Conservation (phyloP, 495 filamentous ascomycete species). For the Parathielavia appendiculata region DNA sequence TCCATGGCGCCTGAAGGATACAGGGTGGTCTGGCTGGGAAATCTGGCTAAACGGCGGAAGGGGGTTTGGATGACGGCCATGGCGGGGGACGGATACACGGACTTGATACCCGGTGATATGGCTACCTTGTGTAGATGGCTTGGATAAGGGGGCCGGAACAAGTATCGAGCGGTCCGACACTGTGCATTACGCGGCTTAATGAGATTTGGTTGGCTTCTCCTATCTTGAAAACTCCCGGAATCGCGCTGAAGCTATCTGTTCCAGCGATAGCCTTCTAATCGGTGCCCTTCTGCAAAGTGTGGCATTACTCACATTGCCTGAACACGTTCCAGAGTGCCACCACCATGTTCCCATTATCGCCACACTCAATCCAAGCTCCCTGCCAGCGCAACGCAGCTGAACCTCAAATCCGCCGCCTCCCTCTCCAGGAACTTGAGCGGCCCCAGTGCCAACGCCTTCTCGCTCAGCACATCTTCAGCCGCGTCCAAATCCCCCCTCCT, state of each 20-base stretch:
- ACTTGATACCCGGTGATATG: slow-evolving; percentile 10
- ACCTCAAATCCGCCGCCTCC: slow-evolving; percentile 63
- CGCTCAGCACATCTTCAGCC: slow-evolving; percentile 64
- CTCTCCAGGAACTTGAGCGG: slow-evolving; percentile 57
- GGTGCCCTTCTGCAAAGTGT: too few relatives aligned
- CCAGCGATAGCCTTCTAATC: too few relatives aligned
- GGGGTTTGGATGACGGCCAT: background rate
- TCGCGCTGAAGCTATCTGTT: too few relatives aligned
- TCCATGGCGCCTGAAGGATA: background rate
- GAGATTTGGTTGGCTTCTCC: too few relatives aligned
- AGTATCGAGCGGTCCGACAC: background rate
- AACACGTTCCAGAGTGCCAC: too few relatives aligned
- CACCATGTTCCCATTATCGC: background rate
- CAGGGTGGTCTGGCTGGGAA: too few relatives aligned
- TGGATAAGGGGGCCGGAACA: background rate
- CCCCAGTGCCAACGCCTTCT: slow-evolving; percentile 59
- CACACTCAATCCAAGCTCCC: slow-evolving; percentile 52
- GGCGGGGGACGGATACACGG: background rate
- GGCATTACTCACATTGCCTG: too few relatives aligned
- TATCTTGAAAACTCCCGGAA: too few relatives aligned
- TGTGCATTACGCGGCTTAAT: too few relatives aligned
- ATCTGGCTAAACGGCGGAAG: background rate
- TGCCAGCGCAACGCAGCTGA: slow-evolving; percentile 68
- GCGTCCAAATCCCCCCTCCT: slow-evolving; percentile 49
- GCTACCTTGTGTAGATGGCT: background rate